These are phyloP conservation scores for Anisodus acutangulus DNA, from an alignment of 257 asterid genomes.

Conservation along the genomic window DNA sequence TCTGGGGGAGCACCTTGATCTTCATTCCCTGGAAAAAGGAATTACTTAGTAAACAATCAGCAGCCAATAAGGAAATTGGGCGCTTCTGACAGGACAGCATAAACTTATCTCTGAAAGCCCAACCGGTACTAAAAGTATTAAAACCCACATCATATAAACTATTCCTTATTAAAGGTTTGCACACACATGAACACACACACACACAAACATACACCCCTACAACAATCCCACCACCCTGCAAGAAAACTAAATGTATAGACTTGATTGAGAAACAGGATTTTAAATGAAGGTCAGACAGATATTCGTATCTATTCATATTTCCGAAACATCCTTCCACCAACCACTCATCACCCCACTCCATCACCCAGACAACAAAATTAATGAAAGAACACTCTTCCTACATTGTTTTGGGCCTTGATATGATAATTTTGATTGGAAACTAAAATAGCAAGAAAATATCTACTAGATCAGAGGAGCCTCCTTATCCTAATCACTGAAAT, in stretches of 20 bases:
- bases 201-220: not conserved
- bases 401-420: constrained; percentile 14
- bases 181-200: too few relatives aligned
- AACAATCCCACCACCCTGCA: not conserved
- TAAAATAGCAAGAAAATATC: constrained; percentile 16
- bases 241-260: not conserved
- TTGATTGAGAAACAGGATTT: not conserved
- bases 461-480: not conserved
- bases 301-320: not conserved
- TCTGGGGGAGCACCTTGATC: constrained; percentile 62
- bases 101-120: not conserved
- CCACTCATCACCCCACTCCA: not conserved
- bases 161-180: too few relatives aligned
- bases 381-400: not conserved
- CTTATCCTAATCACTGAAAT: not conserved
- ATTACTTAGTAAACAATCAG: not conserved
- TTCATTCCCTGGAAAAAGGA: constrained; percentile 41
- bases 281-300: not conserved
- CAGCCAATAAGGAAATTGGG: not conserved
- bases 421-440: constrained; percentile 1
- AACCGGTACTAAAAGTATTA: not conserved
- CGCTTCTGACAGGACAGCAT: not conserved
- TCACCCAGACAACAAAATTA: constrained; percentile 9
- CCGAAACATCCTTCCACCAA: not conserved
- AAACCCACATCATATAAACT: not conserved